Conservation (phyloP, 495 filamentous ascomycete species). For the Penicillium argentinense region DNA sequence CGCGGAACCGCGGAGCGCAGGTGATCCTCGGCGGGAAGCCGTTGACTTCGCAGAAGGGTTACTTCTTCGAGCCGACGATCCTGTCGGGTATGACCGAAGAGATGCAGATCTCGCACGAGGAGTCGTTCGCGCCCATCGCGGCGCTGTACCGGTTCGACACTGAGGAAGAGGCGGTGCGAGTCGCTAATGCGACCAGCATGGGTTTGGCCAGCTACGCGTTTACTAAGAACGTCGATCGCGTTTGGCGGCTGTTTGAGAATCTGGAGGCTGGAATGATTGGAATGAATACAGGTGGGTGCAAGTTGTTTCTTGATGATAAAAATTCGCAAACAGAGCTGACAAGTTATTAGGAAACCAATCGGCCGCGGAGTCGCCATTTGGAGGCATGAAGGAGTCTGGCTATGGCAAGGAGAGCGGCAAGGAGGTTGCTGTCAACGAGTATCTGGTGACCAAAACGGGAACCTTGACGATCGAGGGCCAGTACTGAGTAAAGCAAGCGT, state of each 20-base stretch:
- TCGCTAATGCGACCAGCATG: constrained; percentile 68
- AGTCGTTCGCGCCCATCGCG: constrained; percentile 68
- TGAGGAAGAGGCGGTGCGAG: constrained; percentile 63
- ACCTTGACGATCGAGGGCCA: constrained; percentile 63
- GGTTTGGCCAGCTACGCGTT: constrained; percentile 71
- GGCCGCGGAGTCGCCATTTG: constrained; percentile 70
- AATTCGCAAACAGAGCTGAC: background rate
- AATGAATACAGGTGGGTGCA: constrained; percentile 58
- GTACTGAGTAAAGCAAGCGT: constrained; percentile 30
- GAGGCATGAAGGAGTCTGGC: constrained; percentile 74
- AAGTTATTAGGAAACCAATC: constrained; percentile 53
- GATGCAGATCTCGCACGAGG: constrained; percentile 67
- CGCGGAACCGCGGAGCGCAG: constrained; percentile 57
- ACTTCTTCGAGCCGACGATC: constrained; percentile 74
- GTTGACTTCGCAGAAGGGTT: constrained; percentile 49
- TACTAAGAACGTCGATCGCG: constrained; percentile 70
- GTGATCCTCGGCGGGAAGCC: constrained; percentile 59
- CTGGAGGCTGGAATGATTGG: constrained; percentile 78
- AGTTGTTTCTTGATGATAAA: background rate
- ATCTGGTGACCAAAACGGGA: constrained; percentile 71
- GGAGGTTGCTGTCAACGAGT: constrained; percentile 69
- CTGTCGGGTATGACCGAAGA: constrained; percentile 58
- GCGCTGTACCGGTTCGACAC: constrained; percentile 69
- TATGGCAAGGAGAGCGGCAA: constrained; percentile 77
- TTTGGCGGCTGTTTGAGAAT: constrained; percentile 71